Evolutionary conservation across 768 basidiomycete genomes (phyloP).

Genomic region (Panaeolus papilionaceus): DNA sequence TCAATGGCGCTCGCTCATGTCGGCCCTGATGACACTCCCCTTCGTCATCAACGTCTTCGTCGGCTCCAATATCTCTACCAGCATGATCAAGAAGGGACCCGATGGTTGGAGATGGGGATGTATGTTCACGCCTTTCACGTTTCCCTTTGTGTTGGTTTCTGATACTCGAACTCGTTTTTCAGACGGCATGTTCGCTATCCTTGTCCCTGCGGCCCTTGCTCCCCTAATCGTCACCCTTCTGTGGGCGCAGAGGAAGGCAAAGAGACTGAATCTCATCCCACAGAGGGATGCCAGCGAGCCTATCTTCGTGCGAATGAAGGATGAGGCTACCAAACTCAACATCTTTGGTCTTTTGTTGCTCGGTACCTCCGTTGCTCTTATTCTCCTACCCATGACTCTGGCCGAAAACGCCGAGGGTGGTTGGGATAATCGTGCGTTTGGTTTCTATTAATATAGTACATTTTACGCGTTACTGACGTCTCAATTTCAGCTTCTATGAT

Average conservation of each 20-base stretch:
- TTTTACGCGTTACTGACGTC: neutral
- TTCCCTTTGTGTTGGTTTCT: neutral
- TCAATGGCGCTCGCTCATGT: conserved; percentile 60
- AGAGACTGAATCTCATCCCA: conserved; percentile 39
- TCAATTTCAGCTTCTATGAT: conserved; percentile 52
- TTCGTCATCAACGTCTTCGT: conserved; percentile 67
- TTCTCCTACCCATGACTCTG: conserved; percentile 63
- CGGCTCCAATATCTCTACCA: conserved; percentile 65
- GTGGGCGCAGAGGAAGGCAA: conserved; percentile 59
- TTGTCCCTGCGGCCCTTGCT: conserved; percentile 54
- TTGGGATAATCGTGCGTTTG: conserved; percentile 54
- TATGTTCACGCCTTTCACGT: conserved; percentile 37
- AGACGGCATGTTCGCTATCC: conserved; percentile 66
- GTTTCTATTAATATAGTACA: neutral
- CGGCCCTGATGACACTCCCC: conserved; percentile 37
- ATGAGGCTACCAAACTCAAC: conserved; percentile 47
- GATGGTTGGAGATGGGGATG: conserved; percentile 76
- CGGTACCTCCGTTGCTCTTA: conserved; percentile 53
- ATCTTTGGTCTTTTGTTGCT: conserved; percentile 57
- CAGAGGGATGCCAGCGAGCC: neutral
- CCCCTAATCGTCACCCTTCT: conserved; percentile 61
- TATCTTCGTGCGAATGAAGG: conserved; percentile 25
- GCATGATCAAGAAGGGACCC: conserved; percentile 35
- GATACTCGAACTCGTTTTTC: neutral
- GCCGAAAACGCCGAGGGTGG: conserved; percentile 42